These are phyloP conservation scores for Neofusicoccum parvum DNA, from an alignment of 2,329 filamentous ascomycete genomes.

Conservation along the genomic window DNA sequence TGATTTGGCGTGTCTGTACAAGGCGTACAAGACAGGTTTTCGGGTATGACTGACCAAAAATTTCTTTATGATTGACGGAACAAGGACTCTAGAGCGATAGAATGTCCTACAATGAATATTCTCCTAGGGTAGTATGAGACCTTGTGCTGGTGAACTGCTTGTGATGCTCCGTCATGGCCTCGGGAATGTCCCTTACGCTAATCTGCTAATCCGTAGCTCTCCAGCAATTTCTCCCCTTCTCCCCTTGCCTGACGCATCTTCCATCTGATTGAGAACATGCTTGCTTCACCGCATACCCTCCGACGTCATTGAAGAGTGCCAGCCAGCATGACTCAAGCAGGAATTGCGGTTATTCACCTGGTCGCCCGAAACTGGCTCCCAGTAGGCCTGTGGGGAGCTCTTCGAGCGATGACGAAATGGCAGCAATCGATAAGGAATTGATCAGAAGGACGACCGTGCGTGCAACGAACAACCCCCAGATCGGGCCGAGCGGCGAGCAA, in stretches of 20 bases:
- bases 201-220: no score
- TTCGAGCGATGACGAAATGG: slow-evolving; percentile 3
- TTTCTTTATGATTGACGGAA: background rate
- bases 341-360: no score
- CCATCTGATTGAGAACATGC: no score
- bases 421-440: background rate
- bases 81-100: slow-evolving; percentile 1
- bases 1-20: background rate
- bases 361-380: background rate
- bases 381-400: background rate
- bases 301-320: no score
- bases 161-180: no score
- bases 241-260: no score
- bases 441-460: background rate
- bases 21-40: background rate
- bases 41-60: background rate
- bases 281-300: background rate
- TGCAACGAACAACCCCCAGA: background rate
- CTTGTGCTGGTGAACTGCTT: no score
- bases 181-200: no score
- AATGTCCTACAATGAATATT: background rate
- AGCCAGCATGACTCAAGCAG: no score
- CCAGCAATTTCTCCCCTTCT: no score
- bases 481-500: slow-evolving; percentile 8
- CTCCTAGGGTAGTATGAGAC: background rate